Conservation (phyloP, 1,139 yeast genomes). For the Pichia sp. region DNA sequence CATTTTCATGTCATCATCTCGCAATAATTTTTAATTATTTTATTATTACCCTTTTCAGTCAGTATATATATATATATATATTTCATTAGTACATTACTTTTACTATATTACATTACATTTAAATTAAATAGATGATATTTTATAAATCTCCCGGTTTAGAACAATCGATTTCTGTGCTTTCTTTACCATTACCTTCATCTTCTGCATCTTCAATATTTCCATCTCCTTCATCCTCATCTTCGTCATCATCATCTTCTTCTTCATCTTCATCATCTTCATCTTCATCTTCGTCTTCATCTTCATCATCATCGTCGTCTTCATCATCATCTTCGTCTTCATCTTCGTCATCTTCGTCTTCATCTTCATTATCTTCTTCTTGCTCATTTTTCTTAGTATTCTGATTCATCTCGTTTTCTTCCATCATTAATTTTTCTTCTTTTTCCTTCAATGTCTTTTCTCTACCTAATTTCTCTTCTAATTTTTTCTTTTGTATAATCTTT, state of each 20-base stretch:
- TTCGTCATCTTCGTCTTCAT: constrained; percentile 6
- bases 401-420: constrained; percentile 2
- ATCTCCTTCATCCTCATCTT: neutral
- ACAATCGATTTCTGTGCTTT: too few species aligned
- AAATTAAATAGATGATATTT: too few species aligned
- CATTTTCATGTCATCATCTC: too few species aligned
- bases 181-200: neutral
- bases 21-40: too few species aligned
- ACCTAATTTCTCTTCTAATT: constrained; percentile 14
- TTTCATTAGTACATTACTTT: too few species aligned
- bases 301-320: constrained; percentile 3
- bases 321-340: constrained; percentile 1
- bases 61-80: too few species aligned
- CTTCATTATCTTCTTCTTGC: constrained; percentile 4
- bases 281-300: neutral
- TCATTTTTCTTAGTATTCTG: constrained; percentile 1
- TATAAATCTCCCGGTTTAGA: too few species aligned
- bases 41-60: too few species aligned
- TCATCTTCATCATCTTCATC: neutral
- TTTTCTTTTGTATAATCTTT: constrained; percentile 32
- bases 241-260: neutral
- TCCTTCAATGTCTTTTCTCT: constrained; percentile 23
- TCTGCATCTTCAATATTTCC: neutral
- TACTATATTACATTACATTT: too few species aligned
- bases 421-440: constrained; percentile 2